Base-by-base conservation (phyloP, 495 filamentous ascomycete species). In the Hyaloscypha hepaticicola region DNA sequence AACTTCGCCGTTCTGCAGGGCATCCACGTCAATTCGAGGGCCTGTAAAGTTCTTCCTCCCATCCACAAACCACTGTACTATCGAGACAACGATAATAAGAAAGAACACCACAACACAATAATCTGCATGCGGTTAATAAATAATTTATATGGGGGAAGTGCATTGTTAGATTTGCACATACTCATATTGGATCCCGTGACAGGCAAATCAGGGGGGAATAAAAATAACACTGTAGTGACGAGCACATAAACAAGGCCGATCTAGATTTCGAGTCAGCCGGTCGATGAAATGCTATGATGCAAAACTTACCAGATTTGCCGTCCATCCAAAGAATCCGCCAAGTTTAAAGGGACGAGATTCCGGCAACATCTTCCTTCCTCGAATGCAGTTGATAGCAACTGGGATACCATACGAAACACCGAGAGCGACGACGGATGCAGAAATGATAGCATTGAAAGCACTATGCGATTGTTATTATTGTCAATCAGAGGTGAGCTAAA, bases 361-460 rank as follows among this genome's bases (percentile, higher is more conserved):
- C 0, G 88, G 87, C 7, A 92, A 74, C 77, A 83, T 90, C 57
- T 75, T 83, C 8, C 90, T 79, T 11, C 88, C 88, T 3, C 83
- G 83, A 0, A 88, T 62, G 55, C 83, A 83, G 70, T 91, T 89
- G 61, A 92, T 85, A 1, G 81, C 73, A 49, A 90, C 83, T 0
- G 90, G 90, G 34, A 92, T 89, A 9, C 82, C 90, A 69, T 93
- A 92, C 21, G 87, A 85, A 14, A 93, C 74, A 25, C 86, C 86
- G 1, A 92, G 82, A 5, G 88, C 78, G 31, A 93, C 88, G 0
- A 92, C 88, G 0, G 86, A 87, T 0, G 87, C 82, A 0, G 88
- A 88, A 22, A 89, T 79, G 66, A 92, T 90, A 19, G 90, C 88
- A 48, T 86, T 85, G 70, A 88, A 82, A 0, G 82, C 82, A 61